phyloP scores from a whole-genome alignment of 805 yeast species.

The Candida cerambycidarum region DNA sequence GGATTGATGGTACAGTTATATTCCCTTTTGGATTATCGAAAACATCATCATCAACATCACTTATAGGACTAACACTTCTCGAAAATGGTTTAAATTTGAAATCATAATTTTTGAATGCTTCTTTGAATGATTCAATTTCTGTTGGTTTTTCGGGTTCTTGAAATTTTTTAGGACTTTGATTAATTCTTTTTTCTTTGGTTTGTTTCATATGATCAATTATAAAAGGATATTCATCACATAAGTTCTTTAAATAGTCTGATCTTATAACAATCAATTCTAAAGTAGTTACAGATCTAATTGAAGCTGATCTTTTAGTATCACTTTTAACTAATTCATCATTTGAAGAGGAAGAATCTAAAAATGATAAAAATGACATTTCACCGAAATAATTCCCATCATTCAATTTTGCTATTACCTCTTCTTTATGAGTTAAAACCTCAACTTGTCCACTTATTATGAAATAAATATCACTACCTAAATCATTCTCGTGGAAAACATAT shows the following conservation, averaged over 20 bases:
- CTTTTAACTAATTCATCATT: slow-evolving; percentile 1
- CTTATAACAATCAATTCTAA: slow-evolving; percentile 62
- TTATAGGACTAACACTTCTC: slow-evolving; percentile 15
- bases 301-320: slow-evolving; percentile 49
- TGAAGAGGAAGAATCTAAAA: slow-evolving; percentile 24
- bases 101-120: slow-evolving; percentile 9
- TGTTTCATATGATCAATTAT: slow-evolving; percentile 58
- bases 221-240: slow-evolving; percentile 58
- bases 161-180: background rate
- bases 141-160: background rate
- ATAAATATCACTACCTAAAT: slow-evolving; percentile 60
- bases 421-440: slow-evolving; percentile 52
- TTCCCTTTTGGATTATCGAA: slow-evolving; percentile 5
- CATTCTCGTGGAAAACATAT: slow-evolving; percentile 59
- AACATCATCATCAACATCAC: slow-evolving; percentile 10
- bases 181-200: slow-evolving; percentile 55
- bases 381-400: slow-evolving; percentile 70
- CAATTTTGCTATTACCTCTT: slow-evolving; percentile 52
- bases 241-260: slow-evolving; percentile 51
- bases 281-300: slow-evolving; percentile 58
- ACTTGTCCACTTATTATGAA: slow-evolving; percentile 70
- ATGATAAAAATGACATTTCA: slow-evolving; percentile 67
- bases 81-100: slow-evolving; percentile 16
- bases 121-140: slow-evolving; percentile 1
- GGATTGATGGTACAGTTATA: background rate